A percentile compares a stretch with the other conserved stretches of the same genome.
Evolutionary conservation across 2,329 filamentous ascomycete genomes (phyloP).

Genomic region (Epichloe baconii): DNA sequence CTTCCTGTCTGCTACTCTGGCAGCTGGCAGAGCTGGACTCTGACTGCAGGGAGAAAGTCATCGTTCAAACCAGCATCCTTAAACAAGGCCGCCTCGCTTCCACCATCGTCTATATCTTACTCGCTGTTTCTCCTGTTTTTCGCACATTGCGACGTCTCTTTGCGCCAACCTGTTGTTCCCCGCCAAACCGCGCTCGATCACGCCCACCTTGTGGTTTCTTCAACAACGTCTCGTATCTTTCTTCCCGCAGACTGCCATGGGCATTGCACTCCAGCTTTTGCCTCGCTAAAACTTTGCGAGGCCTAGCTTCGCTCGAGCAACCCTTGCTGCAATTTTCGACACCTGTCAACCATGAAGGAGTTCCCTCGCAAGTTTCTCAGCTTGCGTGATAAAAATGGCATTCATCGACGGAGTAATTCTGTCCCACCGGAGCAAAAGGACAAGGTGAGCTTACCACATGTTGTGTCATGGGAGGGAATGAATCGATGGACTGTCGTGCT

Average conservation of each 20-base stretch:
- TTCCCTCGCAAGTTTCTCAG: conserved; percentile 55
- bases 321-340: neutral
- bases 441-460: conserved; percentile 29
- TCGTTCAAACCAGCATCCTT: neutral
- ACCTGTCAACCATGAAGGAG: conserved; percentile 31
- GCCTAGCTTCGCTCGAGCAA: conserved; percentile 8
- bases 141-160: neutral
- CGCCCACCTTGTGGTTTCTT: neutral
- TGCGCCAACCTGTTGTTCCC: neutral
- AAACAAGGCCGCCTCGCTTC: neutral
- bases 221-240: neutral
- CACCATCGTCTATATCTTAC: neutral
- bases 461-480: neutral
- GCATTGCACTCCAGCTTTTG: conserved; percentile 14
- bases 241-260: conserved; percentile 16
- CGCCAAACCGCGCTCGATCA: neutral
- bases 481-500: neutral
- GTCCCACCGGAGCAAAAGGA: conserved; percentile 32
- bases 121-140: neutral
- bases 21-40: neutral
- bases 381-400: conserved; percentile 50
- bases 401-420: conserved; percentile 41
- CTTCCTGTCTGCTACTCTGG: neutral
- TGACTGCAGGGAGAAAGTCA: neutral
- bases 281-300: conserved; percentile 21